Evolutionary conservation across 2,329 filamentous ascomycete species (phyloP).

Genomic region (Diaporthe destruens): DNA sequence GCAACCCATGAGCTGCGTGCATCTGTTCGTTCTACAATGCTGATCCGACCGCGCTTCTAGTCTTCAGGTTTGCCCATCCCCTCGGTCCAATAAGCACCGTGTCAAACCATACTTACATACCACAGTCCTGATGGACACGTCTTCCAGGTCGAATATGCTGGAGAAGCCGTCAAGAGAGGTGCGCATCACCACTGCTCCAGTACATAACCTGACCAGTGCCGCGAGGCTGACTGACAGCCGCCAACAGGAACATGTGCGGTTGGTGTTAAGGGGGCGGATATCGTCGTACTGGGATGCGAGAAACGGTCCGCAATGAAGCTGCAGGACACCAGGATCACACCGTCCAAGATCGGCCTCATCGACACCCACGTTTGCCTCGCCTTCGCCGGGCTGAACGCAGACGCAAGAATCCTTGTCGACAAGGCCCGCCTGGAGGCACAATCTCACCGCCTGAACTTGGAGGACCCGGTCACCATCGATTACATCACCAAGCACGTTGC

Average conservation of each 20-base stretch:
- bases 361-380: conserved; percentile 97
- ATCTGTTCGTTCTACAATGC: conserved; percentile 48
- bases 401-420: conserved; percentile 97
- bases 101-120: conserved; percentile 23
- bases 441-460: conserved; percentile 95
- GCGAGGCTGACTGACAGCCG: conserved; percentile 35
- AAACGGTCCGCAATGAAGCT: conserved; percentile 99
- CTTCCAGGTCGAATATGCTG: conserved; percentile 99
- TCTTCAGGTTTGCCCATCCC: conserved; percentile 79
- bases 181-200: conserved; percentile 46
- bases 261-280: conserved; percentile 93
- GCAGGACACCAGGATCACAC: conserved; percentile 98
- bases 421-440: conserved; percentile 98
- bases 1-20: conserved; percentile 49
- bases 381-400: conserved; percentile 96
- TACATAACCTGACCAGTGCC: not conserved
- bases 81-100: not conserved
- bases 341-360: conserved; percentile 96
- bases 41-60: conserved; percentile 66
- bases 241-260: conserved; percentile 91
- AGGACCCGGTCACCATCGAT: conserved; percentile 97
- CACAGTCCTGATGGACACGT: conserved; percentile 97
- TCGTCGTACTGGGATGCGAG: conserved; percentile 97
- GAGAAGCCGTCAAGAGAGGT: conserved; percentile 99
- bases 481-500: conserved; percentile 99